Conservation (phyloP, 441 rosid species). For the Eutrema salsugineum region DNA sequence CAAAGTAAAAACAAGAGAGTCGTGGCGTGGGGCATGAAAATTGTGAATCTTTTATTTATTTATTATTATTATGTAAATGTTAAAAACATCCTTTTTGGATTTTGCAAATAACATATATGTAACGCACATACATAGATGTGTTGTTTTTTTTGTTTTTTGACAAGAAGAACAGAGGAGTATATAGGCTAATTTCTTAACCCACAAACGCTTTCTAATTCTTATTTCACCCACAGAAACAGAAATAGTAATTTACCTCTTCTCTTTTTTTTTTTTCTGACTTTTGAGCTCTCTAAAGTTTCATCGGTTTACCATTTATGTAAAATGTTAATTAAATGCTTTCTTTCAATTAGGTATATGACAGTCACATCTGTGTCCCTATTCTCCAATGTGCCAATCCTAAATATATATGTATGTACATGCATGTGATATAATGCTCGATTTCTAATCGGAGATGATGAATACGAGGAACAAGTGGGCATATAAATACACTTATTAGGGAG, state of each 20-base stretch:
- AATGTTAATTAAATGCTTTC: neutral
- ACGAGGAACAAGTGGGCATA: conserved; percentile 2
- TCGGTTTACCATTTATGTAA: conserved; percentile 16
- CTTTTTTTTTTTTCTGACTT: neutral
- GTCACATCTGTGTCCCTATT: neutral
- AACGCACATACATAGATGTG: neutral
- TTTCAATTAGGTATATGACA: neutral
- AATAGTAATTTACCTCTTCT: neutral
- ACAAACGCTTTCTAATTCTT: neutral
- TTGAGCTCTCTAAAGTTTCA: neutral
- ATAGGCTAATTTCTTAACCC: conserved; percentile 11
- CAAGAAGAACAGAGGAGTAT: neutral
- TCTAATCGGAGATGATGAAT: neutral
- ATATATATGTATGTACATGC: neutral
- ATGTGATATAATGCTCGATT: neutral
- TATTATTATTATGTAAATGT: neutral
- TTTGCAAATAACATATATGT: neutral
- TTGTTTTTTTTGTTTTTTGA: neutral
- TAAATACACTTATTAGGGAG: neutral
- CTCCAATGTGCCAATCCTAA: neutral
- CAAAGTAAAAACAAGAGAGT: conserved; percentile 20
- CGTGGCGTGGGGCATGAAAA: conserved; percentile 16
- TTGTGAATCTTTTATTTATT: conserved; percentile 1
- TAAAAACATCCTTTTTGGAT: neutral
- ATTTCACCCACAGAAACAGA: neutral